These are phyloP conservation scores for Leccinum laetum DNA, from an alignment of 1,284 basidiomycete species.

Conservation along the genomic window DNA sequence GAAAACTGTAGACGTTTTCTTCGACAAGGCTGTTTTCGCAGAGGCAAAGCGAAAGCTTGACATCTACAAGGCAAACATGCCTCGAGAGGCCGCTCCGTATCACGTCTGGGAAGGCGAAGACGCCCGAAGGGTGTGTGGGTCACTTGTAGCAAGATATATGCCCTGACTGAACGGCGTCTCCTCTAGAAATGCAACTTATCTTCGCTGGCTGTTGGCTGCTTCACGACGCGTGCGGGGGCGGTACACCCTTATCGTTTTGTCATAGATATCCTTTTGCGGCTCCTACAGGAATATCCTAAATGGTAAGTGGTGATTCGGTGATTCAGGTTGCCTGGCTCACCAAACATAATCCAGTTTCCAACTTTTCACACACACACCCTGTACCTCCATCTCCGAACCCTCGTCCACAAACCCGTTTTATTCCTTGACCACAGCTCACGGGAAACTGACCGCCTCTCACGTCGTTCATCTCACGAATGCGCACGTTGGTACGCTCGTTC, in stretches of 20 bases:
- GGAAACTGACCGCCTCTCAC: slow-evolving; percentile 53
- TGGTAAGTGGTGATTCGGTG: slow-evolving; percentile 31
- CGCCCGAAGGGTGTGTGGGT: slow-evolving; percentile 33
- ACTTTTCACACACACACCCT: slow-evolving; percentile 57
- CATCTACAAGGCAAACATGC: slow-evolving; percentile 44
- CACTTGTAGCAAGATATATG: not conserved
- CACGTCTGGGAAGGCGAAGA: slow-evolving; percentile 37
- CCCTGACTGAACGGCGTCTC: not conserved
- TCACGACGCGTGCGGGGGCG: slow-evolving; percentile 50
- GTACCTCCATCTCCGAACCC: slow-evolving; percentile 39
- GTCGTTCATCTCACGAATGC: slow-evolving; percentile 82
- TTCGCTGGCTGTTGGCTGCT: slow-evolving; percentile 42
- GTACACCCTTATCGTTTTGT: slow-evolving; percentile 62
- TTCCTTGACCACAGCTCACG: slow-evolving; percentile 52
- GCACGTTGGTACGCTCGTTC: slow-evolving; percentile 70
- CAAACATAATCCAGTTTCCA: slow-evolving; percentile 39
- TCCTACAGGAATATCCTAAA: slow-evolving; percentile 42
- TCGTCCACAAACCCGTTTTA: slow-evolving; percentile 34
- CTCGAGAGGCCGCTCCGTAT: slow-evolving; percentile 40
- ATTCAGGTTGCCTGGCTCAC: slow-evolving; percentile 1
- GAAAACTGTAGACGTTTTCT: slow-evolving; percentile 50
- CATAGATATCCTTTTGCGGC: slow-evolving; percentile 48
- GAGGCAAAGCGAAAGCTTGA: slow-evolving; percentile 41
- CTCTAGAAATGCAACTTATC: slow-evolving; percentile 46
- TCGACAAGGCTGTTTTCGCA: slow-evolving; percentile 38